Evolutionary conservation across 306 rosid species (phyloP).

Genomic region (Quercus cerris): DNA sequence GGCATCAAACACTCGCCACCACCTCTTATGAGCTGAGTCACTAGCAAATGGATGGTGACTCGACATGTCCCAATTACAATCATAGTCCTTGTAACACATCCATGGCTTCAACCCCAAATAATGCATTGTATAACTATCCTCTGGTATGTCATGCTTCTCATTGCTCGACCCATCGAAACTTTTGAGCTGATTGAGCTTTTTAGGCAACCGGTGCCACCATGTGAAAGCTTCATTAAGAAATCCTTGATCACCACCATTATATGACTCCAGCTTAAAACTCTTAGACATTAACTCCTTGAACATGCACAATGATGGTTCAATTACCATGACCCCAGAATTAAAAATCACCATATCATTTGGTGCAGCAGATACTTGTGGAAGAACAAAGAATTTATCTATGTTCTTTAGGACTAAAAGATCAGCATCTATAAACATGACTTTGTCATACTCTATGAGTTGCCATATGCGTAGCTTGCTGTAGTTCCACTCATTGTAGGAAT

Average conservation of each 20-base stretch:
- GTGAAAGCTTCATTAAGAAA: slow-evolving; percentile 67
- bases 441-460: slow-evolving; percentile 56
- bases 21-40: slow-evolving; percentile 52
- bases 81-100: slow-evolving; percentile 85
- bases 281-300: slow-evolving; percentile 51
- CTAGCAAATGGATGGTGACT: slow-evolving; percentile 45
- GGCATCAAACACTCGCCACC: slow-evolving; percentile 76
- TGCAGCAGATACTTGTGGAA: slow-evolving; percentile 67
- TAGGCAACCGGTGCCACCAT: slow-evolving; percentile 90
- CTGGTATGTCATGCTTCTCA: slow-evolving; percentile 1
- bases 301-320: slow-evolving; percentile 80
- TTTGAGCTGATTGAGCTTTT: slow-evolving; percentile 45
- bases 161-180: neutral
- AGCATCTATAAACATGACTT: slow-evolving; percentile 71
- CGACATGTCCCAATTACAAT: slow-evolving; percentile 77
- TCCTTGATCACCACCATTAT: slow-evolving; percentile 92
- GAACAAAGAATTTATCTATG: slow-evolving; percentile 40
- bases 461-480: slow-evolving; percentile 79
- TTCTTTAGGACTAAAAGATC: slow-evolving; percentile 51
- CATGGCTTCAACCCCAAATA: slow-evolving; percentile 89
- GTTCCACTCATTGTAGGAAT: slow-evolving; percentile 77
- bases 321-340: slow-evolving; percentile 72
- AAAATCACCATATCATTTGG: slow-evolving; percentile 43
- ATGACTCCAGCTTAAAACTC: slow-evolving; percentile 32
- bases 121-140: slow-evolving; percentile 43